These are phyloP conservation scores for Cercophora newfieldiana DNA, from an alignment of 495 filamentous ascomycete species.

Conservation along the genomic window DNA sequence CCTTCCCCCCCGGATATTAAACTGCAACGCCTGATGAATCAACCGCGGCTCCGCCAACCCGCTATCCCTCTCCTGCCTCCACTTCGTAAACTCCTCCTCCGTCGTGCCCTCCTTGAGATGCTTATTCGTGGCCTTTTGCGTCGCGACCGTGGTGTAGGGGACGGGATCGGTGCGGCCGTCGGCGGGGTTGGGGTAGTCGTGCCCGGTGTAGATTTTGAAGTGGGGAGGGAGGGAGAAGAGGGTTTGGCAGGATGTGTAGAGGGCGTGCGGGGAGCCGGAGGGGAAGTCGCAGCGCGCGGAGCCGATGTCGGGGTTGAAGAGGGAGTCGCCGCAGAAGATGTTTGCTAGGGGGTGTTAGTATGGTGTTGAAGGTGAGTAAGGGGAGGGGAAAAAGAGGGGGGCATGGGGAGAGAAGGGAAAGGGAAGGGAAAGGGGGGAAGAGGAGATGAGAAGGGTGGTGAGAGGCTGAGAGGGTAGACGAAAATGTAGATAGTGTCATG, in stretches of 20 bases:
- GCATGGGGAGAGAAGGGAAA: no score
- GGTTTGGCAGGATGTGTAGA: constrained; percentile 47
- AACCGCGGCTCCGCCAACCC: constrained; percentile 50
- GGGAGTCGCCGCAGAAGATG: constrained; percentile 62
- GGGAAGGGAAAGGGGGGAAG: no score
- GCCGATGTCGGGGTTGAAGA: constrained; percentile 61
- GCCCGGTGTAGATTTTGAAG: constrained; percentile 52
- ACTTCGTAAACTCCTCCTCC: constrained; percentile 50
- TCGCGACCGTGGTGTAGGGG: constrained; percentile 50
- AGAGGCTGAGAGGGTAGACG: no score
- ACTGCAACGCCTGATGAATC: constrained; percentile 57
- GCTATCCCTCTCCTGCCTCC: constrained; percentile 50
- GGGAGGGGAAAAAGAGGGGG: not conserved
- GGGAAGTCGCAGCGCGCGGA: constrained; percentile 63
- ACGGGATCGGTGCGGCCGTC: constrained; percentile 29
- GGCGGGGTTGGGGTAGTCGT: constrained; percentile 49
- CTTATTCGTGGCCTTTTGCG: constrained; percentile 54
- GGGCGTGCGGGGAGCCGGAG: constrained; percentile 47
- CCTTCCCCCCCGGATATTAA: constrained; percentile 58
- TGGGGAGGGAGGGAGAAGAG: constrained; percentile 49
- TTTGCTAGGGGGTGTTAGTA: constrained; percentile 36
- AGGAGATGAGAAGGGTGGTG: no score
- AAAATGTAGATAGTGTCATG: no score
- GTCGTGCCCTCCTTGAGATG: constrained; percentile 47
- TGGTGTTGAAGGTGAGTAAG: not conserved